phyloP scores from a whole-genome alignment of 805 yeast species.

The Candida andamanensis region DNA sequence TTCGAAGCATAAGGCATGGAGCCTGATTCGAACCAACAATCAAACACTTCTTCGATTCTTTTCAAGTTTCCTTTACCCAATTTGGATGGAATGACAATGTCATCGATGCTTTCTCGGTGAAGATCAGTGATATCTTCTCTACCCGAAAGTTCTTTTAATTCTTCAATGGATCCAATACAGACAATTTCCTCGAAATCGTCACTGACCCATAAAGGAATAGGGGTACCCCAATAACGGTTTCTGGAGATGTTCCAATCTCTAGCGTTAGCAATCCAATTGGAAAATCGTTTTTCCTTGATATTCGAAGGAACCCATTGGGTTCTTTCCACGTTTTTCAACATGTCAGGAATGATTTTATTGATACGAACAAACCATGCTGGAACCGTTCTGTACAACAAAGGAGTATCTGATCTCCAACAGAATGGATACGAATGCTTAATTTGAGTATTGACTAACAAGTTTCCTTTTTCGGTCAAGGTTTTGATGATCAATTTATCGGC shows the following conservation, averaged over 20 bases:
- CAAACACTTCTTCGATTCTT: conserved; percentile 96
- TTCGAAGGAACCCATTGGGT: conserved; percentile 93
- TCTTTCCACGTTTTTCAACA: conserved; percentile 77
- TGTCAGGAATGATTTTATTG: conserved; percentile 78
- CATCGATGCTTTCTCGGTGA: conserved; percentile 91
- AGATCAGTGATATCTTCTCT: conserved; percentile 75
- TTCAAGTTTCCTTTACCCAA: conserved; percentile 81
- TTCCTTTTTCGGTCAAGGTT: conserved; percentile 70
- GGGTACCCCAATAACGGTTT: conserved; percentile 99
- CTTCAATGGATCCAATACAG: conserved; percentile 87
- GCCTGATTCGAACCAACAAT: conserved; percentile 99
- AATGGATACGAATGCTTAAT: conserved; percentile 95
- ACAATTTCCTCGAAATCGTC: conserved; percentile 91
- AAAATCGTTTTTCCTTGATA: conserved; percentile 91
- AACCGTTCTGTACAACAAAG: conserved; percentile 90
- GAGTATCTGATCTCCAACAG: conserved; percentile 99
- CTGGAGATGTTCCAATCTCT: conserved; percentile 99
- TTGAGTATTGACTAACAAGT: conserved; percentile 71
- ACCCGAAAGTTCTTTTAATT: conserved; percentile 82
- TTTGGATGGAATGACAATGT: conserved; percentile 87
- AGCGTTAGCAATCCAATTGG: conserved; percentile 98
- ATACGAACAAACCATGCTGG: conserved; percentile 99
- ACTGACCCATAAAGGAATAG: conserved; percentile 95
- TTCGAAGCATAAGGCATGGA: conserved; percentile 97
- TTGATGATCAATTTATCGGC: conserved; percentile 92